Evolutionary conservation across 108 stramenopile genomes (phyloP), one percentile per base, ranked within the genome.

Genomic region (Epithemia pelagica): DNA sequence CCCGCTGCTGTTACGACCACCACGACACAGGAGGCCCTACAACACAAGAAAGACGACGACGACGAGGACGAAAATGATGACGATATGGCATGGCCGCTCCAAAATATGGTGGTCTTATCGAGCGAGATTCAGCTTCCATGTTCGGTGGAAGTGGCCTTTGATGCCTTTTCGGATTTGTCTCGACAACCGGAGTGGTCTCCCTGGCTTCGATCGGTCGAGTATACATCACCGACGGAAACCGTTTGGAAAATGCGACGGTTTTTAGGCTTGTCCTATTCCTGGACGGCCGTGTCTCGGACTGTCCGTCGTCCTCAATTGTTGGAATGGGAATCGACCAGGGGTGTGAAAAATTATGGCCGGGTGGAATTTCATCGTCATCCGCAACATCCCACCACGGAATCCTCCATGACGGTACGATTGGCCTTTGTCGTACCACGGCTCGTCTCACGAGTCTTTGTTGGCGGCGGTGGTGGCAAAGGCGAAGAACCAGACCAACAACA

Each of bases 151-250:
- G 73, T 81, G 10, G 88, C 88, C n/a, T 92, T 83, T 63, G 83
- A 87, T 61, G 88, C 84, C 30, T 92, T 89, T 70, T 82, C 88
- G 1, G 78, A 92, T 67, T 54, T 89, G 56, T 75, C 82, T 15
- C 65, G 91, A 65, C 91, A 92, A 37, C 78, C 91, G 32, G 71
- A 80, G 20, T 92, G 85, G 86, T 86, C 84, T 22, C 74, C 79
- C 18, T 92, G 85, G 77, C 65, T 92, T 7, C 70, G 85, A 54
- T 76, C 76, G 1, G 91, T 92, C n/a, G 81, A 82, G 65, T 81
- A 82, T 32, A 53, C 76, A 2, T 74, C 62, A 5, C 72, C 69
- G 33, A 53, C 59, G 2, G 53, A 75, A 71, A 86, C 86, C 1
- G 73, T 78, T 46, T 92, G 91, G 91, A 88, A 84, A 1, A 75